Evolutionary conservation across 2,329 filamentous ascomycete genomes (phyloP), one percentile per base, ranked within the genome.

Genomic region (Metarhizium rileyi): DNA sequence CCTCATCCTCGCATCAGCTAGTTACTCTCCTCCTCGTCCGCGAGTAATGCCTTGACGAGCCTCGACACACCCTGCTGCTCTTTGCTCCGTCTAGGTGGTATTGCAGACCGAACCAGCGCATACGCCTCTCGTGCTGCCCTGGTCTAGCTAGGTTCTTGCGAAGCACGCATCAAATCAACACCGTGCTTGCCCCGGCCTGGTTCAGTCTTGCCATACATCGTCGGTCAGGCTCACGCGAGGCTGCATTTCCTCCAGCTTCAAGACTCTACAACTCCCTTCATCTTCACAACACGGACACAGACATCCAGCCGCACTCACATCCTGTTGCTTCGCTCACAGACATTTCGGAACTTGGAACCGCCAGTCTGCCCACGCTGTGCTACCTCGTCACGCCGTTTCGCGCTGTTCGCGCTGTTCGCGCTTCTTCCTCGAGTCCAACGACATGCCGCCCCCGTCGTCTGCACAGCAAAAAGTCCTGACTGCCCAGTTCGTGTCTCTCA

Each of bases 401-500:
- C 33, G 20, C 22, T 30, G 16, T 30, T 36, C 7, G 28, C 28
- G 27, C 36, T 9, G 27, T n/a, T 16, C 22, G 20, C 36, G 10
- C 25, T 22, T 30, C 35, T n/a, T 48, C 41, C 38, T 26, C 44
- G 41, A 41, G 27, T 44, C 35, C 35, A 46, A 60, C 47, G 47
- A 70, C 47, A 71, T 71, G 69, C 62, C 69, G 51, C 65, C 66
- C 28, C 59, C 62, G 42, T 63, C 66, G 35, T 53, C 60, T 33
- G 55, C 67, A 44, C 65, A 68, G 53, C 67, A 74, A 56, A 72
- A 68, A 63, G 59, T 63, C 38, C 51, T 70, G 56, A 60, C 69
- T 52, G 55, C 59, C 46, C 65, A 74, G 59, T 76, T 77, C 54
- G 59, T 69, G 46, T 54, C 61, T 46, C 57, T 70, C 44, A 76